Base-by-base conservation (phyloP, 139 green algal species). In the Chlamydomonas incerta region DNA sequence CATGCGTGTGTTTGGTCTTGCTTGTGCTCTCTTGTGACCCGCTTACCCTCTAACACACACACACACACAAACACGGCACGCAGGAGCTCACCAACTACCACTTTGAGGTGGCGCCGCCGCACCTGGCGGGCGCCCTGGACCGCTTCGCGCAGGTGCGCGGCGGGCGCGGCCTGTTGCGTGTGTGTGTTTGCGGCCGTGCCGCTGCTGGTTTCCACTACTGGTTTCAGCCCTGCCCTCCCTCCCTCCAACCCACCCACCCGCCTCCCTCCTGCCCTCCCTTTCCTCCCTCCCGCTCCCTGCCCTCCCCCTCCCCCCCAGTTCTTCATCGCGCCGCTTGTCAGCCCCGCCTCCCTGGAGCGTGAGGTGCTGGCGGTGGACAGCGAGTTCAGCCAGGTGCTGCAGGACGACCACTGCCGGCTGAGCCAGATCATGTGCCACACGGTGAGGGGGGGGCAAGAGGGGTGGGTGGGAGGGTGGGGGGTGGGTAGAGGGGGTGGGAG, bases 51-150 rank as follows among this genome's bases (percentile, higher is more conserved):
- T 3, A 2, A 24, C 41, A 8, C 41, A 50, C 41, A 8, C 41
- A 50, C 41, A 50, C 41, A 50, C 41, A 50, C 41, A n/a, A n/a
- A n/a, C n/a, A n/a, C n/a, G n/a, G 41, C 41, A 50, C 41, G 69
- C 89, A 97, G 91, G 96, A 99, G 89, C 72, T 92, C 74, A 98
- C 97, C 65, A 96, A 96, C 84, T 99, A 95, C 85, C 93, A 99
- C 85, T 99, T 99, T 87, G 96, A 99, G 71, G 91, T 98, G 33
- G 81, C 95, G 23, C 94, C 95, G 14, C 86, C 88, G 3, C 66
- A 87, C 47, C 92, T 99, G 85, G 46, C 90, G 23, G 94, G 91
- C 5, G 96, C 95, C 0, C 92, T 99, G 60, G 94, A 99, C 65
- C 92, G 97, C 74, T 99, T 99, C 85, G 93, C 97, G 24, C 92